Evolutionary conservation across 2,329 filamentous ascomycete genomes (phyloP).

Genomic region (Neofusicoccum cordaticola): DNA sequence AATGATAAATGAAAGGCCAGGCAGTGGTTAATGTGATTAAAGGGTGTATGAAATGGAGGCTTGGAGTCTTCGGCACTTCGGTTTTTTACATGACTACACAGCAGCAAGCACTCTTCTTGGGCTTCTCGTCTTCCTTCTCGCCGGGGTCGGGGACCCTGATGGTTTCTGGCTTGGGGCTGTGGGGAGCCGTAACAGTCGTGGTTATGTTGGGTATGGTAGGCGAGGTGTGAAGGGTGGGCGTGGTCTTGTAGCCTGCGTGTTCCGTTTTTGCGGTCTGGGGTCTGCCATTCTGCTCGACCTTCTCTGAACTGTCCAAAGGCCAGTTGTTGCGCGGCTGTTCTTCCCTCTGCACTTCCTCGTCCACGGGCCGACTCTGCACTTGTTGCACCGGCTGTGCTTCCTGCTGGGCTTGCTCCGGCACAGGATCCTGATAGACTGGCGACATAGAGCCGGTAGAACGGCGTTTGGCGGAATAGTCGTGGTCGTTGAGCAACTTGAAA

Average conservation of each 20-base stretch:
- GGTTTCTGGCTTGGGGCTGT: conserved; percentile 36
- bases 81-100: conserved; percentile 69
- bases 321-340: not conserved
- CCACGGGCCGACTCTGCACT: not conserved
- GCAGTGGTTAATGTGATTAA: not conserved
- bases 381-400: not conserved
- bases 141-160: conserved; percentile 54
- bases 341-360: not conserved
- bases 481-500: conserved; percentile 73
- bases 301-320: not conserved
- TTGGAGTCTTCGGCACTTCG: not conserved
- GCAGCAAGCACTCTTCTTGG: conserved; percentile 63
- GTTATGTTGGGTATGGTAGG: conserved; percentile 17
- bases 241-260: conserved; percentile 47
- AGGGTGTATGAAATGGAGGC: not conserved
- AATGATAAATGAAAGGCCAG: conserved; percentile 2
- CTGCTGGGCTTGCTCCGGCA: conserved; percentile 25
- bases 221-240: conserved; percentile 39
- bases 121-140: conserved; percentile 47
- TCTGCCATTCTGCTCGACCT: conserved; percentile 10
- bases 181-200: not conserved
- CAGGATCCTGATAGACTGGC: conserved; percentile 25
- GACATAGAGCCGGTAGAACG: not conserved
- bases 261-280: conserved; percentile 28
- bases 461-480: conserved; percentile 43